Base-by-base conservation (phyloP, 1,139 yeast species). In the Taphrina confusa region DNA sequence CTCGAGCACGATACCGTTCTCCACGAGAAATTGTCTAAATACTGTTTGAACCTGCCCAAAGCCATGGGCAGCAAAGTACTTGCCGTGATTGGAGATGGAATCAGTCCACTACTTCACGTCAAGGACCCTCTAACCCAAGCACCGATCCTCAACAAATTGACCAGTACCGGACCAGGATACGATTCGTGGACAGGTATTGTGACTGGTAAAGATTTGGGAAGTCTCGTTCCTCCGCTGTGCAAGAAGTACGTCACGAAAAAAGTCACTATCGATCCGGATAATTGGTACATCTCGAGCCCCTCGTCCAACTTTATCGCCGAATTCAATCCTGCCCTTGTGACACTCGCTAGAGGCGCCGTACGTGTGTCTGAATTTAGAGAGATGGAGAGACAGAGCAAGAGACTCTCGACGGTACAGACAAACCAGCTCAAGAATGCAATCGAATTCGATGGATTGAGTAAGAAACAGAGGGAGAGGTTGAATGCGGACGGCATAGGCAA, bases 241-340 rank as follows among this genome's bases (percentile, higher is more conserved):
- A 54, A 54, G 36, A 28, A 42, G 1, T 54, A 23, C 51, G 33
- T 23, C 25, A 40, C 33, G 16, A 22, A 37, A 25, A 34, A 54
- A 25, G 50, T 54, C 9, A 30, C 40, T 3, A 30, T 54, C 14
- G 58, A 54, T 27, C 44, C 58, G 18, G 28, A 42, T 2, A 22
- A 54, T 12, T 54, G 58, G 58, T 54, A 31, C 45, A 31, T 54
- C 16, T 42, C 51, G 20, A 54, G 58, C 18, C 58, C 58, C 3
- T 31, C 58, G 3, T 34, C 49, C 12, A 30, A 36, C 31, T 54
- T 27, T 36, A 23, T 44, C 23, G 51, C 45, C 12, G 58, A 54
- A 14, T 34, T 44, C 23, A 11, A 30, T 18, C 58, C 58, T 9
- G 33, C 49, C 2, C 40, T 45, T n/a, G 50, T 44, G 3, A 22